Percentiles rank a stretch among this genome's conserved stretches.
These are phyloP conservation scores for Sugiyamaella boreocaroliniensis DNA, from an alignment of 805 yeast species.

Conservation along the genomic window DNA sequence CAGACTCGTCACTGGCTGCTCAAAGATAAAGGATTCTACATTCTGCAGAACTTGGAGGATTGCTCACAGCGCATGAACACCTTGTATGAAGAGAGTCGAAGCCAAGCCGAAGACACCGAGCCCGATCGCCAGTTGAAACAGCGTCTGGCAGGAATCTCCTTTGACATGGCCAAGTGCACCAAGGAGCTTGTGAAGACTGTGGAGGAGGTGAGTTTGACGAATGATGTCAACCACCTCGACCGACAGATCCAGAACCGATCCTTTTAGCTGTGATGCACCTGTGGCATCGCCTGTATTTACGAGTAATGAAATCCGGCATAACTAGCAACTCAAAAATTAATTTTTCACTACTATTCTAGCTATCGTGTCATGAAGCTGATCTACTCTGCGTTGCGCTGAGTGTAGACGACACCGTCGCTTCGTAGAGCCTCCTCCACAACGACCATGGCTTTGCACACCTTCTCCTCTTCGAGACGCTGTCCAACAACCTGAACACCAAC, in stretches of 20 bases:
- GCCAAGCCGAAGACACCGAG: slow-evolving; percentile 36
- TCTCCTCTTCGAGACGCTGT: slow-evolving; percentile 56
- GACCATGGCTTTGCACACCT: slow-evolving; percentile 44
- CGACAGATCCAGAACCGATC: slow-evolving; percentile 34
- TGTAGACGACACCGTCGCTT: slow-evolving; percentile 25
- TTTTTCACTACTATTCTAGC: not conserved
- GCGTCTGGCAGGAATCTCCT: slow-evolving; percentile 90
- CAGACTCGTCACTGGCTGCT: slow-evolving; percentile 79
- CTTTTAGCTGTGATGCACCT: no score
- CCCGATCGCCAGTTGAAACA: slow-evolving; percentile 90
- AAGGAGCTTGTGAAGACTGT: slow-evolving; percentile 93
- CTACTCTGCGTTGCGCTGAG: slow-evolving; percentile 10
- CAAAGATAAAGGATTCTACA: slow-evolving; percentile 88
- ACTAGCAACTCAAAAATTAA: not conserved
- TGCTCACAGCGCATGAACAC: slow-evolving; percentile 77
- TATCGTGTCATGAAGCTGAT: no score
- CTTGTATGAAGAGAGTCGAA: slow-evolving; percentile 44
- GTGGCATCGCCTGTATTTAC: no score
- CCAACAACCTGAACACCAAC: slow-evolving; percentile 62
- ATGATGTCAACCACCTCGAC: slow-evolving; percentile 76
- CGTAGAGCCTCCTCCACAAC: slow-evolving; percentile 33
- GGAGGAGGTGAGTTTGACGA: slow-evolving; percentile 85
- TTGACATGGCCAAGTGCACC: slow-evolving; percentile 93
- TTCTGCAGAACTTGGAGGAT: slow-evolving; percentile 77
- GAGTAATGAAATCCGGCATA: not conserved